A percentile compares a stretch with the other conserved stretches of the same genome.
phyloP scores from a whole-genome alignment of 148 eudicot species.

The Cornus controversa region DNA sequence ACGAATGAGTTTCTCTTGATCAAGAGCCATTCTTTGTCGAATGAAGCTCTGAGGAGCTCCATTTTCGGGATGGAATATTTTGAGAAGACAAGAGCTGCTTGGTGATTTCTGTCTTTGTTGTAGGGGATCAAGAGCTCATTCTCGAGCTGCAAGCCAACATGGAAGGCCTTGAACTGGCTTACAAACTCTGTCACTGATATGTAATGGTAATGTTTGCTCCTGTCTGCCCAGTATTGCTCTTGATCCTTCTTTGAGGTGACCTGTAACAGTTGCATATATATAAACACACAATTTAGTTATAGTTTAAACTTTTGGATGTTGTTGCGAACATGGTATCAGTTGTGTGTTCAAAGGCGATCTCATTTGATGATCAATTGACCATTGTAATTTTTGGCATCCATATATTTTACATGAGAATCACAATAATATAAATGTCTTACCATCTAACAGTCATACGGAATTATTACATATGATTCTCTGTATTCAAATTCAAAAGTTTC shows the following conservation, averaged over 20 bases:
- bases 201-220: conserved; percentile 34
- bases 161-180: conserved; percentile 48
- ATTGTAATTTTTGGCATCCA: too few relatives aligned
- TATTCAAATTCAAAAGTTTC: too few relatives aligned
- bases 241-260: conserved; percentile 73
- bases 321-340: too few relatives aligned
- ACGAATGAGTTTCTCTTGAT: conserved; percentile 60
- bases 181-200: conserved; percentile 47
- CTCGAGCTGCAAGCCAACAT: conserved; percentile 45
- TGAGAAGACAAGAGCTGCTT: conserved; percentile 42
- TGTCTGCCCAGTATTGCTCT: conserved; percentile 63
- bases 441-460: too few relatives aligned
- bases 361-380: too few relatives aligned
- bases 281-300: not conserved
- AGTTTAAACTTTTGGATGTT: too few relatives aligned
- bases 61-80: conserved; percentile 43
- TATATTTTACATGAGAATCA: too few relatives aligned
- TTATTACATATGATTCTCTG: too few relatives aligned
- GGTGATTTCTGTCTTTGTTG: conserved; percentile 42
- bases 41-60: conserved; percentile 55
- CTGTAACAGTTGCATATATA: conserved; percentile 21
- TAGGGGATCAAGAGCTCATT: conserved; percentile 57
- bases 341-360: too few relatives aligned
- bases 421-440: too few relatives aligned
- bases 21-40: conserved; percentile 57